Base-by-base conservation (phyloP, 2,329 filamentous ascomycete genomes). In the Myriosclerotinia scirpicola region DNA sequence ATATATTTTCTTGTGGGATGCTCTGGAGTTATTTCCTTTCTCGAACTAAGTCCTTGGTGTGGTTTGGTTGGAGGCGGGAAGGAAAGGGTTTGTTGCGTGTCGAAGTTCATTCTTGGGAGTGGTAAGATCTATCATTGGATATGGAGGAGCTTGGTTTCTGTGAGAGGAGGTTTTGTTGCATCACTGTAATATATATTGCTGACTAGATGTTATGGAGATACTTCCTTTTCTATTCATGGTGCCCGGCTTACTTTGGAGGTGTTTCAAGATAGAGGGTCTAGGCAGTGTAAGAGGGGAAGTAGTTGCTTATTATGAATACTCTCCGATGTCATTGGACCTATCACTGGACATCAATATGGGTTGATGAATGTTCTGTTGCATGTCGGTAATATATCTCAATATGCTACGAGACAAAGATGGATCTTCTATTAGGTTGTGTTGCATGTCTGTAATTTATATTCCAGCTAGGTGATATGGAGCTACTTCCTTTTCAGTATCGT, bases 111-210 rank as follows among this genome's bases (percentile, higher is more conserved):
- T 22, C 30, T 59, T n/a, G 9, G 20, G 56, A 6, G 11, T 48
- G 56, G 26, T 59, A 36, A 48, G 20, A 22, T 48, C 2, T 59
- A 8, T 59, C 7, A 48, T 59, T 48, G 42, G 56, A 11, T n/a
- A 2, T 3, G 20, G 56, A 48, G 30, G 5, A 22, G 17, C 2
- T 48, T n/a, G 1, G 1, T 17, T 11, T 8, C 17, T 8, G 3
- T n/a, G 26, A n/a, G 42, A 14, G 26, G 4, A 36, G 6, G 11
- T 3, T 22, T 48, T 59, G 54, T 54, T 54, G 53, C 53, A 38
- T 6, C 30, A 14, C 53, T 54, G 53, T 54, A 54, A 54, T 54
- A 54, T 54, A 54, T 14, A 38, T 54, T 54, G 38, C 38, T 44
- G 54, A 20, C 22, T 20, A 11, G 38, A 1, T 44, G 22, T 20